Conservation (phyloP, 768 basidiomycete genomes). For the Amanita brunnescens region DNA sequence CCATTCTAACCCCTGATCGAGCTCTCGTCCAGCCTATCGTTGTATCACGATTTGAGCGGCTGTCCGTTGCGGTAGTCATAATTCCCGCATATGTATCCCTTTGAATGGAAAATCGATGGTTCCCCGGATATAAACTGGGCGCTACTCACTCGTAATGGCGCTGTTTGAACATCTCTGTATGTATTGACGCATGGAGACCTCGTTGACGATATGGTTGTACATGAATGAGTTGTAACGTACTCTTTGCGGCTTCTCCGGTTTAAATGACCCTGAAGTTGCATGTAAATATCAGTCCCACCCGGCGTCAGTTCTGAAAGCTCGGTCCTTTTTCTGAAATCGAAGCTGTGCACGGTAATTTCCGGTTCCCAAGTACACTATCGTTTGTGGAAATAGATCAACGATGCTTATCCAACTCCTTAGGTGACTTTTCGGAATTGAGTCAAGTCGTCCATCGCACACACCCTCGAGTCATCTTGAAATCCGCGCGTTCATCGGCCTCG, state of each 20-base stretch:
- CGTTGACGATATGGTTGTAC: not conserved
- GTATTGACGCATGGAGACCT: not conserved
- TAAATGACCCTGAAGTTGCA: not conserved
- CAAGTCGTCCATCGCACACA: not conserved
- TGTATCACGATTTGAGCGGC: not conserved
- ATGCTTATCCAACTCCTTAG: not conserved
- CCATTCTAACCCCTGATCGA: not conserved
- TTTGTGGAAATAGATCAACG: not conserved
- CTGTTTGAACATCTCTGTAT: not conserved
- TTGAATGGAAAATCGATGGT: not conserved
- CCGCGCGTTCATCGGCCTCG: not conserved
- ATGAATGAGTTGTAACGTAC: not conserved
- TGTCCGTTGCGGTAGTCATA: not conserved
- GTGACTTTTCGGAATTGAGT: not conserved
- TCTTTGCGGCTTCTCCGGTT: not conserved
- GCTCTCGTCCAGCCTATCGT: not conserved
- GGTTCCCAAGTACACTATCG: not conserved
- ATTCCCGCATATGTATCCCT: not conserved
- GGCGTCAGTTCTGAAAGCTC: not conserved
- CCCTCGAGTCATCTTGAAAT: not conserved
- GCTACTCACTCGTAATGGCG: too few relatives aligned
- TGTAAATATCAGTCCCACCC: not conserved
- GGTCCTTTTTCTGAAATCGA: not conserved
- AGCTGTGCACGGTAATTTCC: not conserved
- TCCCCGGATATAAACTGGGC: not conserved